Conservation (phyloP, 2,329 filamentous ascomycete genomes). For the Xylariaceae sp. region DNA sequence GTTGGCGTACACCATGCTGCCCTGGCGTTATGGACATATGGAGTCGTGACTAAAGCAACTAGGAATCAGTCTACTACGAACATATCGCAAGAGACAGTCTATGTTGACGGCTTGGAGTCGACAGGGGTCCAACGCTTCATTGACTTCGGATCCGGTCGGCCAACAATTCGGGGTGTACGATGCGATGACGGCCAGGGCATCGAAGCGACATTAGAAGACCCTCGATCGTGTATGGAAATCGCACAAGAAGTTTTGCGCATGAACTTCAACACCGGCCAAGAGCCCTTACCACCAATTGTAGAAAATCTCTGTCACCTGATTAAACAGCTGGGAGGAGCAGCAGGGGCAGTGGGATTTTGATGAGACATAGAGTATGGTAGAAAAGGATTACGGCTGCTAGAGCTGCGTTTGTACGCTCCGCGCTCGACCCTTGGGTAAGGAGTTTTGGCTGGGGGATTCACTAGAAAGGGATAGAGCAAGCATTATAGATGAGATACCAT, state of each 20-base stretch:
- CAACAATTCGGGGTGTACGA: constrained; percentile 52
- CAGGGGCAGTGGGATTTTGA: constrained; percentile 45
- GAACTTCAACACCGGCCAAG: constrained; percentile 54
- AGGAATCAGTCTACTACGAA: constrained; percentile 38
- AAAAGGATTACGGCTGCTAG: no score
- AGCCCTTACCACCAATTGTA: constrained; percentile 63
- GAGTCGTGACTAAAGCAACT: constrained; percentile 59
- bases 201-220: constrained; percentile 58
- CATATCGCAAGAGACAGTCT: constrained; percentile 50
- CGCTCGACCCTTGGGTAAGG: no score
- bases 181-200: constrained; percentile 35
- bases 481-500: no score
- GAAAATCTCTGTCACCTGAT: constrained; percentile 71
- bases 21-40: constrained; percentile 72
- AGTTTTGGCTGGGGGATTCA: no score
- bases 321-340: constrained; percentile 62
- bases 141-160: constrained; percentile 58
- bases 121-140: constrained; percentile 63
- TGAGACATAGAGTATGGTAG: no score
- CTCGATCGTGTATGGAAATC: constrained; percentile 63
- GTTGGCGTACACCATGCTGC: constrained; percentile 72
- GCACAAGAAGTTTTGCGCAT: constrained; percentile 61
- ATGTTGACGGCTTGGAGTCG: constrained; percentile 63
- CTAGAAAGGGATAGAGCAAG: no score
- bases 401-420: no score